A percentile compares a stretch with the other conserved stretches of the same genome.
Conservation (phyloP, 495 filamentous ascomycete genomes). For the Arthonia radiata region DNA sequence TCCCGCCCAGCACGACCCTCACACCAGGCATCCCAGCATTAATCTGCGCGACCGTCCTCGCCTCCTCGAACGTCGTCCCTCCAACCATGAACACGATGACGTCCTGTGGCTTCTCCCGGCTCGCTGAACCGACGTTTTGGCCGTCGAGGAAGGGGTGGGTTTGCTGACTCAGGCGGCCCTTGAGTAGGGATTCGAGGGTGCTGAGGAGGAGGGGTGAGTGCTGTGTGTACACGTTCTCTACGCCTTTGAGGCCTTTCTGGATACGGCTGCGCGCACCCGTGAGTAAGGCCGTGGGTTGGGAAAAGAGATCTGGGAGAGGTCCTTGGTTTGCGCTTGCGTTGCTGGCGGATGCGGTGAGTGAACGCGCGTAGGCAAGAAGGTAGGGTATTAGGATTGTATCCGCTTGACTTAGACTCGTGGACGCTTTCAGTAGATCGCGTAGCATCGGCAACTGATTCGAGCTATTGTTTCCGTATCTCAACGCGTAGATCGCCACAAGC, state of each 20-base stretch:
- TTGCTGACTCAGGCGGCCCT: conserved; percentile 58
- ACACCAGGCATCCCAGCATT: conserved; percentile 80
- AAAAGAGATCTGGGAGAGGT: conserved; percentile 59
- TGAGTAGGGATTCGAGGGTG: conserved; percentile 77
- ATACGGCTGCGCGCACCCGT: conserved; percentile 70
- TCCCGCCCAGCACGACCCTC: conserved; percentile 67
- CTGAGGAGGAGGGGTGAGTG: conserved; percentile 74
- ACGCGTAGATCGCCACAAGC: conserved; percentile 71
- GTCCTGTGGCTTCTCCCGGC: conserved; percentile 86
- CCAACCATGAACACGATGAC: conserved; percentile 85
- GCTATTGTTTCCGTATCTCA: conserved; percentile 76
- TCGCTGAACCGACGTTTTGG: conserved; percentile 38
- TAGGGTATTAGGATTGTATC: conserved; percentile 50
- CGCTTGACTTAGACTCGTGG: conserved; percentile 45
- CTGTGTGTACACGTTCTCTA: conserved; percentile 97
- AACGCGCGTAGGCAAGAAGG: conserved; percentile 59
- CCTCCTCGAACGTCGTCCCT: conserved; percentile 86
- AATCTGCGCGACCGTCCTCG: conserved; percentile 74
- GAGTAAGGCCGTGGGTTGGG: conserved; percentile 70
- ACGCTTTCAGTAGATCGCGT: conserved; percentile 59
- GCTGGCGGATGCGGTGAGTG: conserved; percentile 36
- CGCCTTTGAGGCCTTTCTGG: conserved; percentile 70
- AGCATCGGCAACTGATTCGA: conserved; percentile 58
- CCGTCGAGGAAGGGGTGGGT: conserved; percentile 86
- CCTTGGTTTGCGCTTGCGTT: conserved; percentile 16